Base-by-base conservation (phyloP, 805 yeast species). In the Wickerhamomyces hampshirensis region DNA sequence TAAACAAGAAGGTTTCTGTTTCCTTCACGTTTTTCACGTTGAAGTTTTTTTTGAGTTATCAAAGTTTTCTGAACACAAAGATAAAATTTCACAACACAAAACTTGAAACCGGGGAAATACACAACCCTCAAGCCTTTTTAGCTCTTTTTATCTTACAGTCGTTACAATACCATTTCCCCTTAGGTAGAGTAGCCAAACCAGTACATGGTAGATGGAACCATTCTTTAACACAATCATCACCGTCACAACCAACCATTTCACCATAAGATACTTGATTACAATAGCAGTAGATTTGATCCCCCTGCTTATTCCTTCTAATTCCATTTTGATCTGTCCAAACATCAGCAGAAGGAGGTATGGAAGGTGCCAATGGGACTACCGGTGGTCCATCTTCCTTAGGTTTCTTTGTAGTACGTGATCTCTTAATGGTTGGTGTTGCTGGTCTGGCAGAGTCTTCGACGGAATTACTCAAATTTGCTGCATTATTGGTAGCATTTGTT, bases 201-300 rank as follows among this genome's bases (percentile, higher is more conserved):
- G 86, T 84, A 61, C 98, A 89, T 13, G 94, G 94, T 48, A 91
- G 66, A 65, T 89, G 98, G 63, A 89, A 89, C 98, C 98, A 89
- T 59, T 89, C 98, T 37, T 87, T 69, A 56, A 80, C 80, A 65
- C 98, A 91, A 40, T 80, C 77, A 24, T 85, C 89, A 10, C 96
- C 97, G 55, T 93, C 98, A 63, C 98, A 93, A 2, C 95, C 98
- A 42, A 93, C 97, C 98, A 93, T 93, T 55, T 93, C 98, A 14
- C 98, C 98, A 56, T 84, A 93, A 5, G 97, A 91, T 1, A 89
- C 95, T 58, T 89, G 96, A 58, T 88, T 86, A 64, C 98, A 93
- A 64, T 91, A 89, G 60, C 98, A 93, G 58, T 91, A 91, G 2
- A 88, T 75, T 1, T 95, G 95, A 53, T 89, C 97, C 16, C 68